Conservation (phyloP, 1,139 yeast genomes). For the Lodderomyces elongisporus region DNA sequence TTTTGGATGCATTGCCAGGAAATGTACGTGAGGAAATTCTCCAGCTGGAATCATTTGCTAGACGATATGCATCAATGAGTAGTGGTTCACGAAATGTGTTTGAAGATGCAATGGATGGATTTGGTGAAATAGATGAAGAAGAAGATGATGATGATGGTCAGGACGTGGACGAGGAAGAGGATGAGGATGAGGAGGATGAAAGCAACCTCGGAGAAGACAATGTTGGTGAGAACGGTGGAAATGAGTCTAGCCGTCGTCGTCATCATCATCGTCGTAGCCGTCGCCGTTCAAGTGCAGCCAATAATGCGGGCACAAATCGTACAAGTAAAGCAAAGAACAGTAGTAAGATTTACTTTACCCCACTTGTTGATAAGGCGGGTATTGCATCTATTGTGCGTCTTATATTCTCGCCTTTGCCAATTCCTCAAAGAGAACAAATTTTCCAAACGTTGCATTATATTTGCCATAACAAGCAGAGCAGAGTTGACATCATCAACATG, state of each 20-base stretch:
- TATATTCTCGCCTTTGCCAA: constrained; percentile 69
- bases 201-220: not conserved
- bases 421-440: constrained; percentile 58
- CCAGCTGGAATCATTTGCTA: constrained; percentile 57
- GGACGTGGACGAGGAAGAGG: too few species aligned
- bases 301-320: too few species aligned
- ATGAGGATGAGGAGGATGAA: constrained; percentile 15
- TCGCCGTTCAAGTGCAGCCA: not conserved
- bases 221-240: not conserved
- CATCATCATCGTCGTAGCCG: not conserved
- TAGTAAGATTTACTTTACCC: constrained; percentile 46
- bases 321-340: constrained; percentile 8
- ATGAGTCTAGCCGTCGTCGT: not conserved
- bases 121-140: too few species aligned
- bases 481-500: constrained; percentile 71
- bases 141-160: constrained; percentile 22
- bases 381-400: constrained; percentile 68
- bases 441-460: constrained; percentile 64
- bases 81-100: constrained; percentile 24
- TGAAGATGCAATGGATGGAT: constrained; percentile 11
- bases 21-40: constrained; percentile 68
- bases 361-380: constrained; percentile 73
- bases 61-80: constrained; percentile 30
- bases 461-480: constrained; percentile 72
- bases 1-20: constrained; percentile 76